These are phyloP conservation scores for Ceratocystis huliohia DNA, from an alignment of 2,329 filamentous ascomycete genomes.

Conservation along the genomic window DNA sequence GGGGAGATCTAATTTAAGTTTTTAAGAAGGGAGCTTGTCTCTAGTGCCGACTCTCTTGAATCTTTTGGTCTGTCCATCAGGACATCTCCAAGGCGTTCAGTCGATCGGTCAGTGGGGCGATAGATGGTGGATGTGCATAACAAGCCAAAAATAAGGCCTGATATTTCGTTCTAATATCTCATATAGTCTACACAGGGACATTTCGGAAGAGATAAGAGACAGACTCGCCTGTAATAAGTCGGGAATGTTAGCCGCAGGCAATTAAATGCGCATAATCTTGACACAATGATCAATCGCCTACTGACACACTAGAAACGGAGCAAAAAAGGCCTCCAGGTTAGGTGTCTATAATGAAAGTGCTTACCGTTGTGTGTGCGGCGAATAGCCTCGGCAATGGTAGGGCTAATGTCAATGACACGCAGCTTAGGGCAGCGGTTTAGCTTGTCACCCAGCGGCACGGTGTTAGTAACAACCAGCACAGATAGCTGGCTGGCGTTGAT, in stretches of 20 bases:
- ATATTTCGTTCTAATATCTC: slow-evolving; percentile 1
- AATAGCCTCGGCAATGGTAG: slow-evolving; percentile 62
- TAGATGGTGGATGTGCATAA: not conserved
- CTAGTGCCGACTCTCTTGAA: too few relatives aligned
- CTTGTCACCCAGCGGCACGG: slow-evolving; percentile 48
- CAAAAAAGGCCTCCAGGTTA: not conserved
- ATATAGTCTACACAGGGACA: slow-evolving; percentile 37
- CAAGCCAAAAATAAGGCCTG: not conserved
- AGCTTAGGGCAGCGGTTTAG: slow-evolving; percentile 65
- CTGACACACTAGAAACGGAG: too few relatives aligned
- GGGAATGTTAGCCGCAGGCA: not conserved
- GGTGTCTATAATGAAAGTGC: slow-evolving; percentile 16
- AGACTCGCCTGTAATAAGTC: slow-evolving; percentile 31
- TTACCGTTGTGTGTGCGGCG: slow-evolving; percentile 55
- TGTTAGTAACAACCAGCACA: slow-evolving; percentile 82
- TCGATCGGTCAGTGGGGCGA: not conserved
- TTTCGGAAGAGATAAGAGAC: slow-evolving; percentile 59
- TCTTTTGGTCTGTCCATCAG: not conserved
- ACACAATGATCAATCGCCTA: too few relatives aligned
- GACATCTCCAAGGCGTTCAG: not conserved
- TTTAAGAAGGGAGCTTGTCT: too few relatives aligned
- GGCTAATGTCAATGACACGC: slow-evolving; percentile 82
- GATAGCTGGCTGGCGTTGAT: slow-evolving; percentile 66
- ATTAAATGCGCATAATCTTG: not conserved
- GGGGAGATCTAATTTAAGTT: too few relatives aligned